Evolutionary conservation across 768 basidiomycete species (phyloP).

Genomic region (Xerocomellus chrysenteron): DNA sequence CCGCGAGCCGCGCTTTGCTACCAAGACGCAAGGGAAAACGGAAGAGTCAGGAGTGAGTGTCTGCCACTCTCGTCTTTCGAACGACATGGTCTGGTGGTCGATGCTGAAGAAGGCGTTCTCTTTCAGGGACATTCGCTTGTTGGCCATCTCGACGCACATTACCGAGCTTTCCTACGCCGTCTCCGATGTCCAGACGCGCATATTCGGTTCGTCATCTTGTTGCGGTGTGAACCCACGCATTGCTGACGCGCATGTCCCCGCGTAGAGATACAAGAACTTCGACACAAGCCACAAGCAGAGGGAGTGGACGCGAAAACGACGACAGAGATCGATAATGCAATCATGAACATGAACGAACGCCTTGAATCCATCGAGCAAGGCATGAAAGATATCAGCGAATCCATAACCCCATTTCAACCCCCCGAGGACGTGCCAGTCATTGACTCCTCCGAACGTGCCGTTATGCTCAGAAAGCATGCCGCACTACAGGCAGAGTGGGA

Average conservation of each 20-base stretch:
- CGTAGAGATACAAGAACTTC: constrained; percentile 88
- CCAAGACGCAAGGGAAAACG: constrained; percentile 49
- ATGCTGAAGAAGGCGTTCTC: constrained; percentile 26
- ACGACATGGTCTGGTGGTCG: constrained; percentile 28
- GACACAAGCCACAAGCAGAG: constrained; percentile 77
- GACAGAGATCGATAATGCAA: constrained; percentile 74
- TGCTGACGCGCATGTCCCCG: constrained; percentile 11
- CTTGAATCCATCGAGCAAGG: constrained; percentile 71
- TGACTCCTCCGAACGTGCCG: constrained; percentile 36
- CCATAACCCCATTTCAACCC: constrained; percentile 59
- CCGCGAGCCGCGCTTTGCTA: constrained; percentile 44
- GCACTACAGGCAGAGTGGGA: constrained; percentile 79
- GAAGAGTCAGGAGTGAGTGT: constrained; percentile 68
- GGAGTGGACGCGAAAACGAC: constrained; percentile 55
- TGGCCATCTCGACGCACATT: constrained; percentile 81
- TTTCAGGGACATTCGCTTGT: constrained; percentile 66
- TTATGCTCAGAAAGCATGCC: constrained; percentile 71
- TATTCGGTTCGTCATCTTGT: constrained; percentile 60
- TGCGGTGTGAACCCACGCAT: background rate
- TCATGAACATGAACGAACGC: constrained; percentile 77
- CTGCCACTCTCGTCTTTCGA: constrained; percentile 7
- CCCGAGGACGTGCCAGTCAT: constrained; percentile 48
- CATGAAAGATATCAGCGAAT: constrained; percentile 65
- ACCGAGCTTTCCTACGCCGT: constrained; percentile 85
- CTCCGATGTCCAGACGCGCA: constrained; percentile 88